Conservation (phyloP, 768 basidiomycete genomes). For the Calocera cornea region DNA sequence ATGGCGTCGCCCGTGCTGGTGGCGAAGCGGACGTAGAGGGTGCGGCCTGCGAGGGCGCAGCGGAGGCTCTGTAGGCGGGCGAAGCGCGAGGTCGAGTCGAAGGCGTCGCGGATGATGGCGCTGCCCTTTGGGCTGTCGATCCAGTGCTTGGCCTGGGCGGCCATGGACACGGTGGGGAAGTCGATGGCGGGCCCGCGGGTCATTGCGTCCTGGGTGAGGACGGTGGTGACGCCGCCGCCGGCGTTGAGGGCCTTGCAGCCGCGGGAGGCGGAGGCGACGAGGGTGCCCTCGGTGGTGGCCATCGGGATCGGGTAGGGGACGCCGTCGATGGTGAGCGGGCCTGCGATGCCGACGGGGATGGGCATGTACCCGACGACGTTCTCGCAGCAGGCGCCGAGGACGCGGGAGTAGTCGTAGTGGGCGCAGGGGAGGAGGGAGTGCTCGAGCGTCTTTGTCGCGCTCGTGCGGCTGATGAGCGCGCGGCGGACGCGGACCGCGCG, state of each 20-base stretch:
- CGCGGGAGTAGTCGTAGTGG: constrained; percentile 84
- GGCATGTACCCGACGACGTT: constrained; percentile 98
- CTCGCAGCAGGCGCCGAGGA: constrained; percentile 95
- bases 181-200: constrained; percentile 97
- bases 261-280: constrained; percentile 92
- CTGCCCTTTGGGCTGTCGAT: constrained; percentile 74
- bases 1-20: constrained; percentile 95
- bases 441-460: constrained; percentile 72
- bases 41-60: constrained; percentile 83
- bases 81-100: constrained; percentile 90
- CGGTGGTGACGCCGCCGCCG: constrained; percentile 88
- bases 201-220: constrained; percentile 86
- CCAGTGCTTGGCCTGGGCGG: constrained; percentile 79
- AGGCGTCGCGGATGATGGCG: constrained; percentile 59
- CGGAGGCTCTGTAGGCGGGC: constrained; percentile 76
- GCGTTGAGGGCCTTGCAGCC: constrained; percentile 97
- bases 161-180: constrained; percentile 68
- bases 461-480: constrained; percentile 82
- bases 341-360: constrained; percentile 89
- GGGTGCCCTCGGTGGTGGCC: constrained; percentile 99
- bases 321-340: constrained; percentile 85
- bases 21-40: constrained; percentile 83
- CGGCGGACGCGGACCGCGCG: constrained; percentile 77
- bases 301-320: constrained; percentile 80
- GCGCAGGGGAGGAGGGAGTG: constrained; percentile 64